phyloP scores from a whole-genome alignment of 2,329 filamentous ascomycete genomes.

The Podosphaera xanthii region DNA sequence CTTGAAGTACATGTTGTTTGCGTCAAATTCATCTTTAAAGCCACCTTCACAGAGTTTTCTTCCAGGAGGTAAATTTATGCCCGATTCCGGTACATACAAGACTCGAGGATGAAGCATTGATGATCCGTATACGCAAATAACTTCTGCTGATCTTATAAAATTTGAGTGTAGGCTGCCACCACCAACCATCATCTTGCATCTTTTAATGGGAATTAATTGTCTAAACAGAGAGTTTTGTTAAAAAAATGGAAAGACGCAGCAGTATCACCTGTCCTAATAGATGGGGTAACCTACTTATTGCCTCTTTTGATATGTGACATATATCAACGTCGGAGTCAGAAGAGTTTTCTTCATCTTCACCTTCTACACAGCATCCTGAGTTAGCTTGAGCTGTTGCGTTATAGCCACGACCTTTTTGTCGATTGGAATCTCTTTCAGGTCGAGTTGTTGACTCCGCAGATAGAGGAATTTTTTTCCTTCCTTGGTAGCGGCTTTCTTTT shows the following conservation, averaged over 20 bases:
- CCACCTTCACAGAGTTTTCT: background rate
- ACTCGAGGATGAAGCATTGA: background rate
- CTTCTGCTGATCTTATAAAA: too few relatives aligned
- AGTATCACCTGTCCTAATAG: background rate
- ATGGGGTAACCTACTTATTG: background rate
- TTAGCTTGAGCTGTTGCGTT: background rate
- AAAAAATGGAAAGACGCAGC: background rate
- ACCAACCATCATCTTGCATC: background rate
- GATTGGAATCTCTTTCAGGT: background rate
- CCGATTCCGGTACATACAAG: background rate
- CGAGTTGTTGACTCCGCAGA: too few relatives aligned
- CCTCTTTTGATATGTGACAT: background rate
- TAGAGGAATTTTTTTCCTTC: background rate
- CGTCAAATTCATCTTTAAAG: background rate
- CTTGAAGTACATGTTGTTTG: background rate
- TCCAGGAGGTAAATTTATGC: background rate
- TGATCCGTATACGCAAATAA: background rate
- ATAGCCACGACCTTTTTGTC: background rate
- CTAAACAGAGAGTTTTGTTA: background rate
- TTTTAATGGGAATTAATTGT: background rate
- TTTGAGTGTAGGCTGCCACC: background rate
- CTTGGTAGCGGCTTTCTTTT: background rate
- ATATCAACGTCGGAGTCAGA: background rate
- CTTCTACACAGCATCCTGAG: background rate
- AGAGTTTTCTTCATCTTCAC: background rate